These are phyloP conservation scores for Claviceps paspali DNA, from an alignment of 2,329 filamentous ascomycete species.

Conservation along the genomic window DNA sequence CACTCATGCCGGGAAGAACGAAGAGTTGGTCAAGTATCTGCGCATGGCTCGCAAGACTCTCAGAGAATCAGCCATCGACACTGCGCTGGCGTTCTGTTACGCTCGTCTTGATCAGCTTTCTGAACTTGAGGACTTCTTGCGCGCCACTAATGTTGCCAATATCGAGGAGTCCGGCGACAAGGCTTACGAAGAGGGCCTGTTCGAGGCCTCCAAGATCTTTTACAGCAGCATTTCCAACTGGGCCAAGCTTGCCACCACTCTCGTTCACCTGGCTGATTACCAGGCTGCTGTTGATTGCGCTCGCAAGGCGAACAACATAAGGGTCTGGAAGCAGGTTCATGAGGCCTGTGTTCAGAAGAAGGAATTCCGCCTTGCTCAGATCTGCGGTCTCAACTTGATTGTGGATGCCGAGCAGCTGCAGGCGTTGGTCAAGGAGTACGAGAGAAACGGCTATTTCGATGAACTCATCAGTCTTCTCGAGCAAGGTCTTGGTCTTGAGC, in stretches of 20 bases:
- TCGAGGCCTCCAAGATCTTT: constrained; percentile 97
- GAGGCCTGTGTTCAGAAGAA: constrained; percentile 93
- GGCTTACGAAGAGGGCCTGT: constrained; percentile 85
- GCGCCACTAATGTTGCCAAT: constrained; percentile 84
- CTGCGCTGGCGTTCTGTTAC: constrained; percentile 82
- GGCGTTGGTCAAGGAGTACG: constrained; percentile 89
- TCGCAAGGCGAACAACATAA: constrained; percentile 96
- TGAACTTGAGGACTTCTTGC: constrained; percentile 93
- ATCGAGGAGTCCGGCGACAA: constrained; percentile 96
- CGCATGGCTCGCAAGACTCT: constrained; percentile 96
- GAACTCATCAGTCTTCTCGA: constrained; percentile 91
- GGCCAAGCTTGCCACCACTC: constrained; percentile 94
- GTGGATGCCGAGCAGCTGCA: constrained; percentile 92
- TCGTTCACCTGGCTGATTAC: constrained; percentile 94
- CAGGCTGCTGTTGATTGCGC: constrained; percentile 96
- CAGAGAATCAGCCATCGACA: constrained; percentile 86
- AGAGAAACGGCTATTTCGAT: constrained; percentile 93
- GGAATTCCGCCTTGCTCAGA: constrained; percentile 96
- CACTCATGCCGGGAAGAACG: constrained; percentile 90
- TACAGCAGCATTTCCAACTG: constrained; percentile 98
- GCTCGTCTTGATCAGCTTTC: constrained; percentile 81
- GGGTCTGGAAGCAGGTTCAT: constrained; percentile 98
- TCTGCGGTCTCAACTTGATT: constrained; percentile 95
- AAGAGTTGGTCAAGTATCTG: constrained; percentile 91
- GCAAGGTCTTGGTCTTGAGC: constrained; percentile 84